A percentile compares a stretch with the other conserved stretches of the same genome.
Conservation (phyloP, 2,329 filamentous ascomycete species). For the Colletotrichum aenigma region DNA sequence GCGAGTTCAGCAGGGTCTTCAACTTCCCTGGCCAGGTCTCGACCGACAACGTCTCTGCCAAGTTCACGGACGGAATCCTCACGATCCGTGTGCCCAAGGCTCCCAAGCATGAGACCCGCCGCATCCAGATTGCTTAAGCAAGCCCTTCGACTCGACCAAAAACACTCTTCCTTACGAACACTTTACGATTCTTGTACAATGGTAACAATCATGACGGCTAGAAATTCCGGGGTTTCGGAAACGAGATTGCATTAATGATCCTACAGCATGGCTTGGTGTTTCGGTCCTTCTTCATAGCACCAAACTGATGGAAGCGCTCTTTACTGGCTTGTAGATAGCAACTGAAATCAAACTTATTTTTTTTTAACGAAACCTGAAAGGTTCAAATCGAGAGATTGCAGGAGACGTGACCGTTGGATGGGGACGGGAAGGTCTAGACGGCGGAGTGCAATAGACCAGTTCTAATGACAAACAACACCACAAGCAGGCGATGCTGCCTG, state of each 20-base stretch:
- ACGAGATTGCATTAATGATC: background rate
- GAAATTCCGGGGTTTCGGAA: background rate
- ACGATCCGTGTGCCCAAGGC: constrained; percentile 70
- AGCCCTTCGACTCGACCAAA: background rate
- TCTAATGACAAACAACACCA: background rate
- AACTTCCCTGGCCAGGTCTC: constrained; percentile 70
- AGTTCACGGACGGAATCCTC: constrained; percentile 69
- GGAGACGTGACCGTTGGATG: background rate
- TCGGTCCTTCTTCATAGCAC: background rate
- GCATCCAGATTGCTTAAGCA: constrained; percentile 57
- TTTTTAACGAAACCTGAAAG: background rate
- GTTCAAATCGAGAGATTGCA: background rate
- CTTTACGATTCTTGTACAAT: background rate
- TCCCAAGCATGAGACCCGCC: constrained; percentile 60
- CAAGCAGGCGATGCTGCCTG: background rate
- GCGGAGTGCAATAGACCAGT: background rate
- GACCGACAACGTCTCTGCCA: constrained; percentile 64
- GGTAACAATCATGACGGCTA: background rate
- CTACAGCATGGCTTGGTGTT: background rate
- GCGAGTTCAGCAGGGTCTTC: constrained; percentile 72
- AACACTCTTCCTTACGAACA: background rate
- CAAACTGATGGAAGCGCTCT: background rate
- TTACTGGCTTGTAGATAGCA: background rate
- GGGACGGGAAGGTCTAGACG: background rate
- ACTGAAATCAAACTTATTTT: background rate